Conservation (phyloP, 495 filamentous ascomycete genomes). For the Hypoxylon intermedium region DNA sequence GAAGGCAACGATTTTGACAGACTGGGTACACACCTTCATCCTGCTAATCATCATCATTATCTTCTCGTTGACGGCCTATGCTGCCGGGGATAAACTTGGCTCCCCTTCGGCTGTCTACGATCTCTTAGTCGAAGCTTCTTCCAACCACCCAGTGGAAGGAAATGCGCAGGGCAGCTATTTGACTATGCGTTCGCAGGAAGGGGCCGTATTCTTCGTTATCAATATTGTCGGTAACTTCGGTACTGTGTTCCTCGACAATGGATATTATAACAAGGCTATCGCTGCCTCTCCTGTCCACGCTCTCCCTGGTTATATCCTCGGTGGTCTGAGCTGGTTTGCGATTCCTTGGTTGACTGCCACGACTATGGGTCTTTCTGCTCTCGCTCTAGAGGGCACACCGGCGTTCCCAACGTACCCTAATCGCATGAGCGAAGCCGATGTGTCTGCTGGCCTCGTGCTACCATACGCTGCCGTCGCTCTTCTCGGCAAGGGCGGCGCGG, state of each 20-base stretch:
- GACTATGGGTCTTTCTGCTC: constrained; percentile 90
- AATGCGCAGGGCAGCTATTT: constrained; percentile 88
- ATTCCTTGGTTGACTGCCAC: constrained; percentile 94
- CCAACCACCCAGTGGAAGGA: constrained; percentile 77
- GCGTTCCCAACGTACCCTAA: constrained; percentile 75
- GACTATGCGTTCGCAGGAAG: constrained; percentile 87
- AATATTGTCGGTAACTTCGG: constrained; percentile 86
- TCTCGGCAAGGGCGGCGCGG: constrained; percentile 86
- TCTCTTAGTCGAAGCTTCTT: constrained; percentile 72
- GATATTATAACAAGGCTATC: constrained; percentile 95
- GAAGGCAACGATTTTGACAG: constrained; percentile 59
- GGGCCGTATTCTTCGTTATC: constrained; percentile 95
- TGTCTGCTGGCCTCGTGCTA: constrained; percentile 85
- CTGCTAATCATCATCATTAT: constrained; percentile 89
- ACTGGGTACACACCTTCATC: constrained; percentile 81
- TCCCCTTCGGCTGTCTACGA: constrained; percentile 85
- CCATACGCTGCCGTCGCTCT: constrained; percentile 90
- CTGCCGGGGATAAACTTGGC: constrained; percentile 75
- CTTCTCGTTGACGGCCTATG: constrained; percentile 87
- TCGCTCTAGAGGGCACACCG: constrained; percentile 80
- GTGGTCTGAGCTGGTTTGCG: constrained; percentile 92
- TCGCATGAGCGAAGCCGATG: constrained; percentile 76
- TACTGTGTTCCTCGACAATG: constrained; percentile 81
- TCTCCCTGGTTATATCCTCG: constrained; percentile 90
- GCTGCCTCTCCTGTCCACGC: constrained; percentile 88